phyloP scores from a whole-genome alignment of 495 filamentous ascomycete genomes.

The Daldinia grandis region DNA sequence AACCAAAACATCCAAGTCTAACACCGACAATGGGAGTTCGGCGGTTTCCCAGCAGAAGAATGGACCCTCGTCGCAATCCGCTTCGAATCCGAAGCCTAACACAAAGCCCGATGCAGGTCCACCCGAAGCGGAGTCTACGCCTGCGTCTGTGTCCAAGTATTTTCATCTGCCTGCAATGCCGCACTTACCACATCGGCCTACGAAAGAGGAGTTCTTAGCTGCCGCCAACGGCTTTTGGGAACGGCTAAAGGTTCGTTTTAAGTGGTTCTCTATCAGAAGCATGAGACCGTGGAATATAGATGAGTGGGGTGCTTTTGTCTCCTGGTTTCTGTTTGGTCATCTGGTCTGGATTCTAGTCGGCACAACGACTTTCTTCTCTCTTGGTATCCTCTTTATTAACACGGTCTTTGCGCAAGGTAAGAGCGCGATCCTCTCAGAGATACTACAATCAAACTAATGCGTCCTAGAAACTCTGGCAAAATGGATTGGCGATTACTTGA shows the following conservation, averaged over 20 bases:
- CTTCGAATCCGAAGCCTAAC: constrained; percentile 14
- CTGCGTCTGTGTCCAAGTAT: constrained; percentile 57
- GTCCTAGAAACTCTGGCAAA: constrained; percentile 83
- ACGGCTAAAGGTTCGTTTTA: constrained; percentile 89
- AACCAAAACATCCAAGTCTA: constrained; percentile 50
- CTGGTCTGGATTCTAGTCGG: constrained; percentile 93
- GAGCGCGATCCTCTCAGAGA: constrained; percentile 21
- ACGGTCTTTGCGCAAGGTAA: constrained; percentile 94
- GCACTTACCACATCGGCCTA: constrained; percentile 81
- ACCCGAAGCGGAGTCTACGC: constrained; percentile 47
- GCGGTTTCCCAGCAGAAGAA: constrained; percentile 30
- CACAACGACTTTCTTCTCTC: constrained; percentile 95
- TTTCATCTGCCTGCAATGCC: constrained; percentile 72
- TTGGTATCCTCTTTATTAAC: constrained; percentile 88
- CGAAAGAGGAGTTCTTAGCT: constrained; percentile 90
- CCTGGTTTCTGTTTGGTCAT: constrained; percentile 93
- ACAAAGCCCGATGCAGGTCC: constrained; percentile 23
- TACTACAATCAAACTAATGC: constrained; percentile 15
- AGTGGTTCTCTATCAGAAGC: constrained; percentile 96
- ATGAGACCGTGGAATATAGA: constrained; percentile 95
- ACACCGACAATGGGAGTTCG: constrained; percentile 17
- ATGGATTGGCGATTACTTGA: constrained; percentile 95
- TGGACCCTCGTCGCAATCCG: constrained; percentile 11
- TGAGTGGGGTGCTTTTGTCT: constrained; percentile 93
- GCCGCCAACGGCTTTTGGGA: constrained; percentile 95